A percentile compares a stretch with the other conserved stretches of the same genome.
phyloP scores from a whole-genome alignment of 106 monocot genomes.

The Ottelia alismoides region DNA sequence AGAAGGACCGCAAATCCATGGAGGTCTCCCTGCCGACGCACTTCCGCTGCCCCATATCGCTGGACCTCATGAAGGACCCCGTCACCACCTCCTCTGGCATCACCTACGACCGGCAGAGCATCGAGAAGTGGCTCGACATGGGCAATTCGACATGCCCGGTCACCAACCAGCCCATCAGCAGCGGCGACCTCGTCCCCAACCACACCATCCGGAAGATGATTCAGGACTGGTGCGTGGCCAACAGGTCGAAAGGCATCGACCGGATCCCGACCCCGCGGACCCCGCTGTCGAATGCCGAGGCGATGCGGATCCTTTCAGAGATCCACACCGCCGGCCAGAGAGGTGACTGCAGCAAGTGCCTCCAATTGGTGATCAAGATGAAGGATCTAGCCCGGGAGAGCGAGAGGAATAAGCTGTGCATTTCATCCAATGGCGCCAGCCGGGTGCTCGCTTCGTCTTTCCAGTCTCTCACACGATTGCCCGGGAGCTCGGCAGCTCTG shows the following conservation, averaged over 20 bases:
- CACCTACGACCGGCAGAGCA: constrained; percentile 75
- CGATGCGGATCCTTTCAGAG: constrained; percentile 1
- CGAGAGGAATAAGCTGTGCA: constrained; percentile 26
- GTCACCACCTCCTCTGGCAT: constrained; percentile 72
- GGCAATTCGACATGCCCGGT: constrained; percentile 54
- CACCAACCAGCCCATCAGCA: constrained; percentile 4
- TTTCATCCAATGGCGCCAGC: constrained; percentile 12
- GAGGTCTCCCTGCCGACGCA: constrained; percentile 30
- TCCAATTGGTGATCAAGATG: constrained; percentile 4
- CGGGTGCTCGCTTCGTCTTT: constrained; percentile 7
- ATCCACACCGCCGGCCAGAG: background rate
- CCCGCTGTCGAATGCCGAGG: constrained; percentile 10
- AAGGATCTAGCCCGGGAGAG: constrained; percentile 17
- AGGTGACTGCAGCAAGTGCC: constrained; percentile 1
- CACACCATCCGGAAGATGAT: constrained; percentile 24
- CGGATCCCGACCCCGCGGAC: constrained; percentile 28
- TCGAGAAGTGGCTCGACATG: constrained; percentile 66
- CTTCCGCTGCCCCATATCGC: constrained; percentile 76
- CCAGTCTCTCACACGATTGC: background rate
- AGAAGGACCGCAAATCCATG: background rate
- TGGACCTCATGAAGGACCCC: constrained; percentile 77
- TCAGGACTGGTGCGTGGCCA: constrained; percentile 35
- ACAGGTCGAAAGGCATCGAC: constrained; percentile 19
- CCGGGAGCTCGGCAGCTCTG: background rate
- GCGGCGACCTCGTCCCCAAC: constrained; percentile 24